A percentile compares a stretch with the other conserved stretches of the same genome.
phyloP scores from a whole-genome alignment of 2,329 filamentous ascomycete genomes.

The Aureobasidium sp. region DNA sequence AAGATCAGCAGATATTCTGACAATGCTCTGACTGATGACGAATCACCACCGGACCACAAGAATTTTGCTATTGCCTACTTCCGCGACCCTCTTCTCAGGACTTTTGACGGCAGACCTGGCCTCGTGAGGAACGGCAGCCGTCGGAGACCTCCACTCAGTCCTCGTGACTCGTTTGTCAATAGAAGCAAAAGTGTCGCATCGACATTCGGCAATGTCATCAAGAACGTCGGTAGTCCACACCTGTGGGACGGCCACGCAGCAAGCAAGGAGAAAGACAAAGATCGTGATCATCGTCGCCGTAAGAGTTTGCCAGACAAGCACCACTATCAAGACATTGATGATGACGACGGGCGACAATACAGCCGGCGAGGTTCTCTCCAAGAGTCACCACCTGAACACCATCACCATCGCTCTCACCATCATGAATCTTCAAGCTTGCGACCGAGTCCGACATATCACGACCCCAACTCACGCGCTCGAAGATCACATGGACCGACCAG shows the following conservation, averaged over 20 bases:
- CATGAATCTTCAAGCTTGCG: slow-evolving; percentile 24
- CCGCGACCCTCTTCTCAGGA: slow-evolving; percentile 42
- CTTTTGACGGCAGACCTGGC: slow-evolving; percentile 36
- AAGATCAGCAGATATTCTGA: slow-evolving; percentile 16
- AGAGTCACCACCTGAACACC: slow-evolving; percentile 26
- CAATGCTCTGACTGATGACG: slow-evolving; percentile 20
- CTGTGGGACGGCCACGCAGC: slow-evolving; percentile 28
- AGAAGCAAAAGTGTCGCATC: slow-evolving; percentile 31
- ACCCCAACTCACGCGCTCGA: background rate
- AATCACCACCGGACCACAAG: slow-evolving; percentile 32
- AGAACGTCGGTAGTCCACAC: slow-evolving; percentile 30
- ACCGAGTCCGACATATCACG: slow-evolving; percentile 4
- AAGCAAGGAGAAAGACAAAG: slow-evolving; percentile 18
- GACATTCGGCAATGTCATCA: slow-evolving; percentile 30
- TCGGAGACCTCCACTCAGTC: slow-evolving; percentile 25
- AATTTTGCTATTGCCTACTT: slow-evolving; percentile 43
- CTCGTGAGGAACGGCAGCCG: slow-evolving; percentile 35
- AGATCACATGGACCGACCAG: slow-evolving; percentile 15
- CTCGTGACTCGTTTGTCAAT: slow-evolving; percentile 27
- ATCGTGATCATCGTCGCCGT: slow-evolving; percentile 12
- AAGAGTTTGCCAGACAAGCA: slow-evolving; percentile 21
- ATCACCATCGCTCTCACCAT: slow-evolving; percentile 27
- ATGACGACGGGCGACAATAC: background rate
- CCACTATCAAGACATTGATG: slow-evolving; percentile 21
- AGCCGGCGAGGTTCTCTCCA: slow-evolving; percentile 11